A percentile compares a stretch with the other conserved stretches of the same genome.
Evolutionary conservation across 2,329 filamentous ascomycete species (phyloP).

Genomic region (Talaromyces sp.): DNA sequence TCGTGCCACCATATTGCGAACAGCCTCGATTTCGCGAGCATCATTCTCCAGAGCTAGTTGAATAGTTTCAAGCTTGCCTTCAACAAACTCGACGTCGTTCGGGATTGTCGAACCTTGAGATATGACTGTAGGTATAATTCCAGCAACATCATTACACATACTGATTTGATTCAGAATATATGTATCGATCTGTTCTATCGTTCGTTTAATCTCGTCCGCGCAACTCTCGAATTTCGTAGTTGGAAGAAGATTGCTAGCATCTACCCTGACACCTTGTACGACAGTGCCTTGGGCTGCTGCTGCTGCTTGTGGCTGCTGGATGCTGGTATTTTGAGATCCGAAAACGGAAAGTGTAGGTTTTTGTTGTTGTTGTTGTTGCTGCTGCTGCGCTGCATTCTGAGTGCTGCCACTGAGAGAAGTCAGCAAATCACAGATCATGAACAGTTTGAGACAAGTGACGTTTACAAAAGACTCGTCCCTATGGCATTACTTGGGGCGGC

Average conservation of each 20-base stretch:
- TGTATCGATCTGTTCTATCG: conserved; percentile 74
- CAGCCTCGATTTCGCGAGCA: conserved; percentile 56
- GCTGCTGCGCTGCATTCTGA: conserved; percentile 23
- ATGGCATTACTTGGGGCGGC: conserved; percentile 25
- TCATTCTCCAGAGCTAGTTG: conserved; percentile 63
- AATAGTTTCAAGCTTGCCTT: conserved; percentile 59
- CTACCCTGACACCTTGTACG: conserved; percentile 72
- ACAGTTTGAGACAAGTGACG: neutral
- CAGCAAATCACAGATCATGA: conserved; percentile 2
- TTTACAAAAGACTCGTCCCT: conserved; percentile 36
- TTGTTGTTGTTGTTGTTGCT: conserved; percentile 51
- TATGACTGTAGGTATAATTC: conserved; percentile 62
- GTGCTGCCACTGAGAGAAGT: conserved; percentile 3
- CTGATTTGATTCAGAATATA: conserved; percentile 77
- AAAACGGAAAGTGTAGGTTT: conserved; percentile 43
- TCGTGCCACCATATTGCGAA: conserved; percentile 57
- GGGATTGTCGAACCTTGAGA: conserved; percentile 62
- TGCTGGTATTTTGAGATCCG: conserved; percentile 32
- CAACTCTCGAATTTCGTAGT: conserved; percentile 92
- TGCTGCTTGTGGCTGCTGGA: conserved; percentile 31
- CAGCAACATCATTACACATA: conserved; percentile 69
- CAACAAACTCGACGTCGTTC: conserved; percentile 62
- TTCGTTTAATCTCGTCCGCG: conserved; percentile 71
- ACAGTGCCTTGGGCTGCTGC: conserved; percentile 33
- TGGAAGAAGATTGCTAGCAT: conserved; percentile 71